Evolutionary conservation across 2,329 filamentous ascomycete species (phyloP).

Genomic region (Diplodia seriata): DNA sequence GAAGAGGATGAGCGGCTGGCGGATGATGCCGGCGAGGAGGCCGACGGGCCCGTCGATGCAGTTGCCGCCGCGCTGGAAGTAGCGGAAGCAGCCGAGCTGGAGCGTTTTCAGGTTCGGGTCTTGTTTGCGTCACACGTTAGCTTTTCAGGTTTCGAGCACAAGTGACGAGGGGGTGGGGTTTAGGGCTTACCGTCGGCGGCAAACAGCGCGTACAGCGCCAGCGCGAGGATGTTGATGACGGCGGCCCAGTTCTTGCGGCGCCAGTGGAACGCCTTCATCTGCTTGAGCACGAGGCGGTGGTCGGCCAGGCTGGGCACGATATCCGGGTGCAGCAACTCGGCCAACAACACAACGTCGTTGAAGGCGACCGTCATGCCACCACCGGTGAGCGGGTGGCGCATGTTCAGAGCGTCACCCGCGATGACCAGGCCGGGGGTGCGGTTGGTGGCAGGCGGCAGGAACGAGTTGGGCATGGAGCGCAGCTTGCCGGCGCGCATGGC

Average conservation of each 20-base stretch:
- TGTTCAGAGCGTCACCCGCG: slow-evolving; percentile 95
- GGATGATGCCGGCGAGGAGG: slow-evolving; percentile 81
- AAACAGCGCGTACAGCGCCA: slow-evolving; percentile 90
- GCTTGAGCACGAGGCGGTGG: slow-evolving; percentile 67
- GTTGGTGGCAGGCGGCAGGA: slow-evolving; percentile 80
- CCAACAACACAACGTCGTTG: slow-evolving; percentile 84
- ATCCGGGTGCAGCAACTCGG: slow-evolving; percentile 73
- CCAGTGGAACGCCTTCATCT: slow-evolving; percentile 84
- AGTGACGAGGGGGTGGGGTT: background rate
- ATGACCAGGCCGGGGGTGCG: slow-evolving; percentile 76
- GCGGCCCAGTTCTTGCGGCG: slow-evolving; percentile 78
- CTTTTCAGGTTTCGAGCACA: background rate
- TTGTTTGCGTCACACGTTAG: slow-evolving; percentile 29
- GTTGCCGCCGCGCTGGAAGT: slow-evolving; percentile 78
- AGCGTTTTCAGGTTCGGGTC: slow-evolving; percentile 78
- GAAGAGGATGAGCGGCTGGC: slow-evolving; percentile 77
- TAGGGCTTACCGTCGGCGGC: slow-evolving; percentile 70
- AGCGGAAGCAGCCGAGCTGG: slow-evolving; percentile 88
- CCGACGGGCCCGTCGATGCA: slow-evolving; percentile 80
- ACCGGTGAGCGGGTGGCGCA: slow-evolving; percentile 97
- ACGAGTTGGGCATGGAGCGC: slow-evolving; percentile 95
- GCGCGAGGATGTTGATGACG: slow-evolving; percentile 97
- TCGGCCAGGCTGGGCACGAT: slow-evolving; percentile 74
- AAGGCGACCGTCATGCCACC: slow-evolving; percentile 98
- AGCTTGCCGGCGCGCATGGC: slow-evolving; percentile 80